These are phyloP conservation scores for Neofusicoccum umdonicola DNA, from an alignment of 2,329 filamentous ascomycete genomes.

Conservation along the genomic window DNA sequence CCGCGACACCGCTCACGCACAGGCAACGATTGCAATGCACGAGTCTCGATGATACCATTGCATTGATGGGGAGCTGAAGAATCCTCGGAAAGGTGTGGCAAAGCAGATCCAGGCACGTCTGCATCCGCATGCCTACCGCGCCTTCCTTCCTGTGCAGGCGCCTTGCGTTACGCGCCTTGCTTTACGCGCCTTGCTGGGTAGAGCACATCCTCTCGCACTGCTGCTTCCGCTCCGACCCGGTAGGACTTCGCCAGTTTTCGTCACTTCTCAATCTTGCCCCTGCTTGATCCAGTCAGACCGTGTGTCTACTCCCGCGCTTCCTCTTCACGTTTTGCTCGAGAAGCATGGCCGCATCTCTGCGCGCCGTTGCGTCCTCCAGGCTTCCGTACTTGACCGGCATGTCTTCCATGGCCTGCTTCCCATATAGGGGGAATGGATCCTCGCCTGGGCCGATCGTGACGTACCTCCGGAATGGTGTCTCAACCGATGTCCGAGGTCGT, in stretches of 20 bases:
- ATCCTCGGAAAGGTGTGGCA: too few relatives aligned
- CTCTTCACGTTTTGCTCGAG: background rate
- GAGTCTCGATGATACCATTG: too few relatives aligned
- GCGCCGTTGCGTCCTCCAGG: background rate
- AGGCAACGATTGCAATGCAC: too few relatives aligned
- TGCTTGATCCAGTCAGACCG: background rate
- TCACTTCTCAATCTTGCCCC: background rate
- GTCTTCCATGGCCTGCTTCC: constrained; percentile 11
- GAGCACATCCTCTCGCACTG: too few relatives aligned
- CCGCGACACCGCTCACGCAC: too few relatives aligned
- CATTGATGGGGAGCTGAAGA: too few relatives aligned
- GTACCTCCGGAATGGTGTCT: constrained; percentile 15
- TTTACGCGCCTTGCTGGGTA: too few relatives aligned
- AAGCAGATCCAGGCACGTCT: too few relatives aligned
- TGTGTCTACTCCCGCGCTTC: background rate
- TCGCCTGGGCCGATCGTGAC: constrained; percentile 11
- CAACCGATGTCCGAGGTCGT: background rate
- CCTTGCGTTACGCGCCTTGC: too few relatives aligned
- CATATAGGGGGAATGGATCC: constrained; percentile 12
- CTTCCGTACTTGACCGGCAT: constrained; percentile 8
- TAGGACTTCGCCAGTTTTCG: background rate
- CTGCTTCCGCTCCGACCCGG: too few relatives aligned
- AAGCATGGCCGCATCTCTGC: constrained; percentile 6
- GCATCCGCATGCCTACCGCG: too few relatives aligned
- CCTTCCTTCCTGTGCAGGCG: too few relatives aligned